These are phyloP conservation scores for Karstenula rhodostoma DNA, from an alignment of 2,329 filamentous ascomycete species.

Conservation along the genomic window DNA sequence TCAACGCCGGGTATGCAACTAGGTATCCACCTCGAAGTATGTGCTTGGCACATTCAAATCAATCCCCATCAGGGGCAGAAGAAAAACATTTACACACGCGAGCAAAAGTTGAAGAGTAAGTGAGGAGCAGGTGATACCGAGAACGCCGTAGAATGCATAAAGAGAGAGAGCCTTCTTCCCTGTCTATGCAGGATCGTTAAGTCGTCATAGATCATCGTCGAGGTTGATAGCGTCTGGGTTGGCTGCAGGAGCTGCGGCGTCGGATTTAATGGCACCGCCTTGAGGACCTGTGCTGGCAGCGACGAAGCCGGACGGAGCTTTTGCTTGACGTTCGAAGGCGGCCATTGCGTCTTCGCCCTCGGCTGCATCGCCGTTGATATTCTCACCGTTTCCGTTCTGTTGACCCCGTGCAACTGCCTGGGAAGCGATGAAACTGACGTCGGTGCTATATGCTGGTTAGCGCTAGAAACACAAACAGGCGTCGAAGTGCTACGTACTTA, in stretches of 20 bases:
- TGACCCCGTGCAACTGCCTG: constrained; percentile 89
- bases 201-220: constrained; percentile 61
- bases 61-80: constrained; percentile 9
- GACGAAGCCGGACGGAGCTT: constrained; percentile 89
- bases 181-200: constrained; percentile 25
- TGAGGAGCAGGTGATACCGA: constrained; percentile 16
- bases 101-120: constrained; percentile 12
- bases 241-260: constrained; percentile 58
- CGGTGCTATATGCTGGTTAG: constrained; percentile 68
- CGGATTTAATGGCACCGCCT: constrained; percentile 63
- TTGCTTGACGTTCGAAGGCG: constrained; percentile 84
- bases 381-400: constrained; percentile 59
- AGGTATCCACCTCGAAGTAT: constrained; percentile 21
- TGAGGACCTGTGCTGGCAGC: constrained; percentile 79
- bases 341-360: constrained; percentile 83
- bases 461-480: constrained; percentile 7
- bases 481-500: constrained; percentile 66
- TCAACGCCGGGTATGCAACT: constrained; percentile 29
- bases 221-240: constrained; percentile 90
- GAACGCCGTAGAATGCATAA: constrained; percentile 34
- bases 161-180: not conserved
- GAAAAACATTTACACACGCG: constrained; percentile 21
- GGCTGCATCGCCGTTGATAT: constrained; percentile 55
- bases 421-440: constrained; percentile 97
- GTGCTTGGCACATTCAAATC: constrained; percentile 12